phyloP scores from a whole-genome alignment of 371 early-diverging fungal genomes.

The Dinochytrium kinnereticum region DNA sequence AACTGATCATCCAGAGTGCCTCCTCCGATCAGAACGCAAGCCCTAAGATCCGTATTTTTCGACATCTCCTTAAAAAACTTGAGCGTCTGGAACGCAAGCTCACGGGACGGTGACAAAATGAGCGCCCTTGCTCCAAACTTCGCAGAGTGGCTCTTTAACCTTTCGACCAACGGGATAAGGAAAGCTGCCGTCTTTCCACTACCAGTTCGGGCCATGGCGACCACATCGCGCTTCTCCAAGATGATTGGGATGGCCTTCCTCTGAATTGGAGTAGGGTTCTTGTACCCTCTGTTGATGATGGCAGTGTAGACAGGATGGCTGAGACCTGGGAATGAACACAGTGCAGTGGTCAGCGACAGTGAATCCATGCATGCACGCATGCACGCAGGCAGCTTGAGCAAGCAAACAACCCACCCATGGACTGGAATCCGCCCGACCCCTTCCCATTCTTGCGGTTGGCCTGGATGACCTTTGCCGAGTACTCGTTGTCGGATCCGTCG shows the following conservation, averaged over 20 bases:
- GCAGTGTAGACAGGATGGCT: constrained; percentile 82
- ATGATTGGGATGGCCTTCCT: constrained; percentile 94
- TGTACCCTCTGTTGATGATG: constrained; percentile 89
- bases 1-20: constrained; percentile 94
- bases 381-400: too few relatives aligned
- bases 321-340: constrained; percentile 54
- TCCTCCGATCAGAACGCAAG: constrained; percentile 94
- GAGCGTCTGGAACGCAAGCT: constrained; percentile 96
- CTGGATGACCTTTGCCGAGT: constrained; percentile 32
- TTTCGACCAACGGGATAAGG: constrained; percentile 92
- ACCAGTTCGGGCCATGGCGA: constrained; percentile 98
- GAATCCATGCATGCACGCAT: too few relatives aligned
- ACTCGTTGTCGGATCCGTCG: neutral
- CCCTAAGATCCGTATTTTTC: constrained; percentile 89
- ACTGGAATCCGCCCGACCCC: constrained; percentile 91
- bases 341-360: neutral
- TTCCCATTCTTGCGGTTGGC: constrained; percentile 90
- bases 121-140: constrained; percentile 88
- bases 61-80: constrained; percentile 89
- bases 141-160: constrained; percentile 85
- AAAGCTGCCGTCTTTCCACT: constrained; percentile 99
- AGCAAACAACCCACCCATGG: constrained; percentile 88
- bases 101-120: constrained; percentile 91
- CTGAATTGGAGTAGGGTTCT: constrained; percentile 99
- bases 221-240: constrained; percentile 89